Conservation (phyloP, 1,139 yeast species). For the Pichia sp. region DNA sequence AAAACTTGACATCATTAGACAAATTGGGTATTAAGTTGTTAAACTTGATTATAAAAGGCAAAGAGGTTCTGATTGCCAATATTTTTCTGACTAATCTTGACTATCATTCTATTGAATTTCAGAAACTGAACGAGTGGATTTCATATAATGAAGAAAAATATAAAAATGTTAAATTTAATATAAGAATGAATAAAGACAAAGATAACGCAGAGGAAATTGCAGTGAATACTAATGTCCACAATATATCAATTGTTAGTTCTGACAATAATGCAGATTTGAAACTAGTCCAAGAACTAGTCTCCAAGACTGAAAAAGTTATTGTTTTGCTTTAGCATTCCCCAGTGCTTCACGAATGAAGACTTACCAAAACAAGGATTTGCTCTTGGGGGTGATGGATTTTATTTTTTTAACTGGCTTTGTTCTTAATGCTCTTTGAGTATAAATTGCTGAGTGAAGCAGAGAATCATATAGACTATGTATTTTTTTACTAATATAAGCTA, state of each 20-base stretch:
- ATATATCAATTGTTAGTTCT: slow-evolving; percentile 14
- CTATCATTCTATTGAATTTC: slow-evolving; percentile 7
- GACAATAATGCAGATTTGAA: background rate
- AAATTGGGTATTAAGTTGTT: slow-evolving; percentile 19
- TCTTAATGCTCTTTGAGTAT: too few species aligned
- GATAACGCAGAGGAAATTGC: background rate
- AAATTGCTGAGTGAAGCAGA: too few species aligned
- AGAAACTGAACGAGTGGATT: slow-evolving; percentile 6
- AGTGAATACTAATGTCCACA: slow-evolving; percentile 11
- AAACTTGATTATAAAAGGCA: slow-evolving; percentile 16
- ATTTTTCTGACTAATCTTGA: slow-evolving; percentile 13
- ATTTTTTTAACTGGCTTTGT: background rate
- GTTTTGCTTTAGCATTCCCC: slow-evolving; percentile 13
- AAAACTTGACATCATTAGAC: slow-evolving; percentile 11
- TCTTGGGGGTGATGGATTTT: background rate
- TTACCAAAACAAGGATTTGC: too few species aligned
- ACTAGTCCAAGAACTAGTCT: slow-evolving; percentile 9
- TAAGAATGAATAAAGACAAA: too few species aligned
- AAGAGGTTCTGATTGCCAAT: slow-evolving; percentile 13
- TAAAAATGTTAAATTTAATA: background rate
- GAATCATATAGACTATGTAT: too few species aligned
- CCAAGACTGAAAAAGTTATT: slow-evolving; percentile 18
- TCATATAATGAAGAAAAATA: background rate
- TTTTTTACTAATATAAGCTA: too few species aligned
- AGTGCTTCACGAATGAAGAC: too few species aligned